A percentile compares a stretch with the other conserved stretches of the same genome.
Conservation (phyloP, 1,139 yeast species). For the Yamadazyma jaroonii region DNA sequence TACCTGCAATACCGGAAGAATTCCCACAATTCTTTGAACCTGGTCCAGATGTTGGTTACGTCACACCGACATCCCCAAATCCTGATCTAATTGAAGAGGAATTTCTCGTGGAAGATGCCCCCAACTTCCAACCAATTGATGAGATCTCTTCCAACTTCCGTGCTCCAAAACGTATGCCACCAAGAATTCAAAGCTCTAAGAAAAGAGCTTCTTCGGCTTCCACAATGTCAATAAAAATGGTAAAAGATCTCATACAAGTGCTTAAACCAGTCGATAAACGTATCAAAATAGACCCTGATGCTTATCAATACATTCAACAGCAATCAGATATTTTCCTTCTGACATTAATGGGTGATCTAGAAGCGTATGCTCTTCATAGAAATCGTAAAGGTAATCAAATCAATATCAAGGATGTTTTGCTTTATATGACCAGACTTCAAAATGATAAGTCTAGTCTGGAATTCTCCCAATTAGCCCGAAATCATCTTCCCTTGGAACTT, state of each 20-base stretch:
- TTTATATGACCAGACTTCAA: slow-evolving; percentile 20
- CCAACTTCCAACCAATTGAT: not conserved
- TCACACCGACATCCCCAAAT: too few species aligned
- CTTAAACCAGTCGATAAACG: slow-evolving; percentile 3
- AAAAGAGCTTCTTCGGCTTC: not conserved
- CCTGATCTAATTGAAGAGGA: too few species aligned
- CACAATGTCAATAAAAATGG: slow-evolving; percentile 8
- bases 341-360: slow-evolving; percentile 32
- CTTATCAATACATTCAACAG: slow-evolving; percentile 16
- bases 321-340: slow-evolving; percentile 31
- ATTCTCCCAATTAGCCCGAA: slow-evolving; percentile 33
- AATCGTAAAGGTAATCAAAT: slow-evolving; percentile 21
- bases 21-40: too few species aligned
- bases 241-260: slow-evolving; percentile 9
- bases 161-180: not conserved
- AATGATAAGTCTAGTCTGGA: slow-evolving; percentile 15
- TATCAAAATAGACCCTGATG: slow-evolving; percentile 10
- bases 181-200: not conserved
- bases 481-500: slow-evolving; percentile 36
- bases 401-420: slow-evolving; percentile 33
- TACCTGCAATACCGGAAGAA: too few species aligned
- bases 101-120: slow-evolving; percentile 1
- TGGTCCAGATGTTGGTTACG: too few species aligned
- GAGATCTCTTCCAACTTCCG: not conserved
- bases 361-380: slow-evolving; percentile 34